phyloP scores from a whole-genome alignment of 176 grass and related monocot genomes.

The Alloteropsis semialata region DNA sequence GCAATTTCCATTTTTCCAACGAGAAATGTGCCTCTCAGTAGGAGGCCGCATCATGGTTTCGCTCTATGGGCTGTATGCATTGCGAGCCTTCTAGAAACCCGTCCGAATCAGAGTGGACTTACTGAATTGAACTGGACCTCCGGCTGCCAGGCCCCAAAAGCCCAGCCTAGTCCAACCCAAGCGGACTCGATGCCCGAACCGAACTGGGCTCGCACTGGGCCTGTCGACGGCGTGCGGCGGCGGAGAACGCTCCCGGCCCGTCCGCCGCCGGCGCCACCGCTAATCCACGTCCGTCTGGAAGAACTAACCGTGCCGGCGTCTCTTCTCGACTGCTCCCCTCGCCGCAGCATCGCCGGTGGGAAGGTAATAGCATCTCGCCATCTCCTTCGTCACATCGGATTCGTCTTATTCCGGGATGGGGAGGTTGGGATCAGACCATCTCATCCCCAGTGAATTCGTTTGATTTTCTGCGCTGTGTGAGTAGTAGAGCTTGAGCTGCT shows the following conservation, averaged over 20 bases:
- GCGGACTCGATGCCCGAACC: too few species aligned
- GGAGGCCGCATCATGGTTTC: too few species aligned
- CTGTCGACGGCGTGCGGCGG: background rate
- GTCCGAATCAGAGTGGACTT: too few species aligned
- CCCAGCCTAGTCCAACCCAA: background rate
- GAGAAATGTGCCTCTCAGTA: too few species aligned
- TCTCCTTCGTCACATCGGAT: background rate
- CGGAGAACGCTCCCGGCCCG: background rate
- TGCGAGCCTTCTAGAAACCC: too few species aligned
- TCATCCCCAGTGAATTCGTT: background rate
- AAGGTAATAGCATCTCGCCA: background rate
- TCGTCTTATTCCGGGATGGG: background rate
- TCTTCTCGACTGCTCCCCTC: background rate
- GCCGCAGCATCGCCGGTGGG: background rate
- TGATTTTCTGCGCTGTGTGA: background rate
- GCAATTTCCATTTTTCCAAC: too few species aligned
- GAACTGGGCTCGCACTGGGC: too few species aligned
- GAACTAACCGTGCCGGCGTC: background rate
- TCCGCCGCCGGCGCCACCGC: background rate
- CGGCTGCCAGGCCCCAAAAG: too few species aligned
- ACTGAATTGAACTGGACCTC: too few species aligned
- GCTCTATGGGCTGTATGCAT: too few species aligned
- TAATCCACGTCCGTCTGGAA: background rate
- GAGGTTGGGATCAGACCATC: background rate
- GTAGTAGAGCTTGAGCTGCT: background rate